phyloP scores from a whole-genome alignment of 805 yeast species.

The Myxozyma mucilagina region DNA sequence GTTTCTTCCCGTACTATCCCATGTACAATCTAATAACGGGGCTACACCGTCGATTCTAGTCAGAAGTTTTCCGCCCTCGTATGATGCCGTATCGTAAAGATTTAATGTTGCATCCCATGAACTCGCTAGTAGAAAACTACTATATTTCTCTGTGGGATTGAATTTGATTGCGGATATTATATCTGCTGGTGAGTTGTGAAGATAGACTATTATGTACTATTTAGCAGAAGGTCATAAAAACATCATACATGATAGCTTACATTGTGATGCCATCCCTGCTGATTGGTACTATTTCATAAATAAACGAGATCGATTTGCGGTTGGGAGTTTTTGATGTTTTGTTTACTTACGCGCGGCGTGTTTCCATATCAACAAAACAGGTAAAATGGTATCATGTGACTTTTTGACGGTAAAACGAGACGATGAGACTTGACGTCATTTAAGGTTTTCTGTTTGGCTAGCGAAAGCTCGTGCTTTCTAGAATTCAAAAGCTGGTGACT shows the following conservation, averaged over 20 bases:
- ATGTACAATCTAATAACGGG: constrained; percentile 38
- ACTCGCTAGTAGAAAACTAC: constrained; percentile 47
- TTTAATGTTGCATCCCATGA: constrained; percentile 59
- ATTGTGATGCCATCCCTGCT: constrained; percentile 7
- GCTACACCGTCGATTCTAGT: constrained; percentile 37
- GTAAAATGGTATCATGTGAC: not conserved
- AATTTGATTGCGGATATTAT: constrained; percentile 21
- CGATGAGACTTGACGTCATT: not conserved
- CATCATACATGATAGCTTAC: not conserved
- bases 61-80: constrained; percentile 25
- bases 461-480: constrained; percentile 8
- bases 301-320: not conserved
- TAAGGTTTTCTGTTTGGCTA: not conserved
- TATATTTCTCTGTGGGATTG: constrained; percentile 24
- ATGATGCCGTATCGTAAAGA: constrained; percentile 45
- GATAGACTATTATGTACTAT: constrained; percentile 3
- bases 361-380: constrained; percentile 8
- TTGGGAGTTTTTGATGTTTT: constrained; percentile 2
- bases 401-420: not conserved
- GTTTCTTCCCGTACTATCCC: constrained; percentile 34
- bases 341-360: constrained; percentile 10
- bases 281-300: not conserved
- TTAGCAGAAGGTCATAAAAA: not conserved
- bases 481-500: not conserved
- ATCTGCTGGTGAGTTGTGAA: constrained; percentile 22